Conservation (phyloP, 2,329 filamentous ascomycete species). For the Nigrospora oryzae region DNA sequence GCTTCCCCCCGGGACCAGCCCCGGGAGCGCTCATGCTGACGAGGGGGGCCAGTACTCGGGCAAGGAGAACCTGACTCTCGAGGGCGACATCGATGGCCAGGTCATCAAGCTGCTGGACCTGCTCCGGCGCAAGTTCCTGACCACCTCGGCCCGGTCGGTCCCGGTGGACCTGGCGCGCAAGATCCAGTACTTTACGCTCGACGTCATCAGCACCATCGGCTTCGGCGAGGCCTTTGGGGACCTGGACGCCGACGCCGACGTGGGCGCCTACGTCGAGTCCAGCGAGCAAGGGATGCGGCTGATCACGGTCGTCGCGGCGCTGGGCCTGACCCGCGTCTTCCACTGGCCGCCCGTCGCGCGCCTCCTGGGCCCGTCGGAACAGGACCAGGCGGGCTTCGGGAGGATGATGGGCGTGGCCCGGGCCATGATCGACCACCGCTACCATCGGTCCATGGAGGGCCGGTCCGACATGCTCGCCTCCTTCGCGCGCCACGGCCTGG, state of each 20-base stretch:
- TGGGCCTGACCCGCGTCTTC: background rate
- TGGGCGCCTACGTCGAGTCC: conserved; percentile 28
- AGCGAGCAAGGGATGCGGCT: background rate
- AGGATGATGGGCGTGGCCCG: background rate
- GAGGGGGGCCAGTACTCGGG: background rate
- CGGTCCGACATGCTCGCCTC: conserved; percentile 2
- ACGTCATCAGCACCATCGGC: conserved; percentile 38
- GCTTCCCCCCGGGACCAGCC: background rate
- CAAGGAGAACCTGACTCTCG: conserved; percentile 2
- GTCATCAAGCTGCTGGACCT: conserved; percentile 7
- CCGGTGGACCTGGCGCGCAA: background rate
- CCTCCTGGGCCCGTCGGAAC: background rate
- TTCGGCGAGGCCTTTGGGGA: conserved; percentile 36
- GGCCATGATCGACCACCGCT: background rate
- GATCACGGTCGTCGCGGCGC: background rate
- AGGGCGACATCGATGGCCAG: conserved; percentile 7
- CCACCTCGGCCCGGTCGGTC: background rate
- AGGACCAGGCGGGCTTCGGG: background rate
- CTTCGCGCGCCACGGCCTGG: conserved; percentile 35
- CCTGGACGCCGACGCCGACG: conserved; percentile 29
- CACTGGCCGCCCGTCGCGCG: background rate
- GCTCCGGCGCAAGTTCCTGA: conserved; percentile 1
- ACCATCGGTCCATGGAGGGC: background rate
- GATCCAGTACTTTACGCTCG: conserved; percentile 21
- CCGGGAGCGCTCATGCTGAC: too few species aligned